Base-by-base conservation (phyloP, 139 green algal species). In the Chlamydomonas urium region DNA sequence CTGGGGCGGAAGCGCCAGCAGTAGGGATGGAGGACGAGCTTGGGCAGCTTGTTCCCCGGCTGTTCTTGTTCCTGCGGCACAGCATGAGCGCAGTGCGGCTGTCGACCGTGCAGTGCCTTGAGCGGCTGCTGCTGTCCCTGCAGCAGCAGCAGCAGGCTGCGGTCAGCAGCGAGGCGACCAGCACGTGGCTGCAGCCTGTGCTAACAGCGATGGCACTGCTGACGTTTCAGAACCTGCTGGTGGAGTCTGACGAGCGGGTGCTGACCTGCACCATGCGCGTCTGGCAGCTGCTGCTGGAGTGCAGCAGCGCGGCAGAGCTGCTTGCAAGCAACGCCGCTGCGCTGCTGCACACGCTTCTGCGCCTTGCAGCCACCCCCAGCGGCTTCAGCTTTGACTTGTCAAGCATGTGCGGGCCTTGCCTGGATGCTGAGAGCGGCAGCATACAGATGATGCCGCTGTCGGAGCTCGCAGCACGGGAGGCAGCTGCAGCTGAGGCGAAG, bases 181-280 rank as follows among this genome's bases (percentile, higher is more conserved):
- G 2, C 23, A 45, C 45, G 1, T 93, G 82, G 79, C 56, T 84
- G 59, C 70, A 69, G 62, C 71, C 47, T 29, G 57, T 90, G 36
- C 76, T 90, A 23, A 48, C 65, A 24, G 47, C 78, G 1, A 67
- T 73, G 6, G 57, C 90, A 62, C 63, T 75, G 28, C 81, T 95
- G 32, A 36, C 90, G 17, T 93, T 94, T 63, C 92, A 95, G 65
- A 90, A 88, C 45, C 65, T 97, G 47, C 67, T 97, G 36, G 29
- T 90, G 37, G 93, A 97, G 70, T 35, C 57, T 6, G 76, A 90
- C 14, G 33, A 47, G 2, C 50, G 72, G 0, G 77, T 94, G 34
- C 58, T 88, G 67, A 38, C 74, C 2, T 56, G 29, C 3, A 65
- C 73, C 23, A 57, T 88, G 61, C 58, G 68, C 10, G 83, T 89